Evolutionary conservation across 208 protist genomes (phyloP).

Genomic region (Trypanosomatidae sp.): DNA sequence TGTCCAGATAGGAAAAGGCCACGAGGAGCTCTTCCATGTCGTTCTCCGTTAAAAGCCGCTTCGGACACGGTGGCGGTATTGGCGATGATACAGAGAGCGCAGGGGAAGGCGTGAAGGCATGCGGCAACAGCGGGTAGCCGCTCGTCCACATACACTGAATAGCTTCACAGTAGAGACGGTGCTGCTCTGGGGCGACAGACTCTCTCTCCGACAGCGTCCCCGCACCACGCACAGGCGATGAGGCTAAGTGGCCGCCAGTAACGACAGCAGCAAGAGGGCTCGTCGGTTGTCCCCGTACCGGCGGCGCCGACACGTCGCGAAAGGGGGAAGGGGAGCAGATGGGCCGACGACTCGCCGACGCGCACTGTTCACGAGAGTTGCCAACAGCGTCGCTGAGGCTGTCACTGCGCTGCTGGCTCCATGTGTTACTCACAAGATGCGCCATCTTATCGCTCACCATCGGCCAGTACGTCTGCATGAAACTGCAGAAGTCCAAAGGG

Average conservation of each 20-base stretch:
- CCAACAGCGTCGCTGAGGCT: not conserved
- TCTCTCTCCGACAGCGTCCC: not conserved
- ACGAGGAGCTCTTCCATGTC: conserved; percentile 18
- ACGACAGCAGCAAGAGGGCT: not conserved
- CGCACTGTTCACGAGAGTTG: not conserved
- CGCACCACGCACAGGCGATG: not conserved
- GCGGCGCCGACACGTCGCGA: conserved; percentile 10
- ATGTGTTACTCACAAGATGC: conserved; percentile 8
- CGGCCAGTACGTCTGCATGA: conserved; percentile 33
- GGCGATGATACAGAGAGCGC: not conserved
- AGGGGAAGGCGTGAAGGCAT: not conserved
- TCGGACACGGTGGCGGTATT: not conserved
- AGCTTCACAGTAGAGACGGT: conserved; percentile 20
- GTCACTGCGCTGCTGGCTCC: conserved; percentile 23
- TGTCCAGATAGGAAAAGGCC: conserved; percentile 19
- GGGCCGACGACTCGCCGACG: not conserved
- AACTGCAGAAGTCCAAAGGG: conserved; percentile 22
- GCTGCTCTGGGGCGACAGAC: conserved; percentile 12
- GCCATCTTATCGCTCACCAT: conserved; percentile 29
- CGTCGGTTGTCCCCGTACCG: not conserved
- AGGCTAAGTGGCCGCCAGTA: not conserved
- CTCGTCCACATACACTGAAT: conserved; percentile 13
- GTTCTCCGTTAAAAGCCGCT: conserved; percentile 15
- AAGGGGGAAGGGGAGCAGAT: conserved; percentile 21
- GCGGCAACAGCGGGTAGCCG: not conserved